Conservation (phyloP, 306 rosid species). For the Inga laurina region DNA sequence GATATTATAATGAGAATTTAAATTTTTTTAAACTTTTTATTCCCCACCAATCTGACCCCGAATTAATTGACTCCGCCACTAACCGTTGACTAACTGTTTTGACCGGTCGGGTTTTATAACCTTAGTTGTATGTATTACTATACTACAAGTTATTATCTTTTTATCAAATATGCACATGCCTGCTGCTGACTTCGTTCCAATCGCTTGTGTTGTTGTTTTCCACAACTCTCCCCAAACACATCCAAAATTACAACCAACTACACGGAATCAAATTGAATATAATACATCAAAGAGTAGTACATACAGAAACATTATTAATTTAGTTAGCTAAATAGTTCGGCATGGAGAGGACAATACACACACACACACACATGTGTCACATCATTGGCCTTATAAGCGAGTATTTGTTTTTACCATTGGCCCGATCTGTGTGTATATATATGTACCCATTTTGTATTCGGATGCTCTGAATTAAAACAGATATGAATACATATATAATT, state of each 20-base stretch:
- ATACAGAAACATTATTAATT: slow-evolving; percentile 8
- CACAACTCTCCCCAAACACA: slow-evolving; percentile 11
- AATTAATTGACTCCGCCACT: too few relatives aligned
- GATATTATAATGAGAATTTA: too few relatives aligned
- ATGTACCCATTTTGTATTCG: slow-evolving; percentile 14
- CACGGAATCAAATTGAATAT: slow-evolving; percentile 46
- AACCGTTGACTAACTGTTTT: too few relatives aligned
- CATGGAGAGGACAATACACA: background rate
- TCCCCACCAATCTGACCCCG: too few relatives aligned
- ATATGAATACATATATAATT: background rate
- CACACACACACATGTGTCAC: slow-evolving; percentile 26
- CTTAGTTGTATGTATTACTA: background rate
- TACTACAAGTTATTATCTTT: background rate
- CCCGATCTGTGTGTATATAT: background rate
- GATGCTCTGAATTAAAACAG: background rate
- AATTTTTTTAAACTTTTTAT: too few relatives aligned
- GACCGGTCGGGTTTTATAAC: too few relatives aligned
- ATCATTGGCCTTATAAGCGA: slow-evolving; percentile 49
- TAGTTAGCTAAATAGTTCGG: background rate
- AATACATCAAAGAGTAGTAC: slow-evolving; percentile 1
- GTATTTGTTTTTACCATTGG: slow-evolving; percentile 50
- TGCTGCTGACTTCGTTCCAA: background rate
- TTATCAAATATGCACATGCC: background rate
- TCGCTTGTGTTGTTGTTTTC: background rate
- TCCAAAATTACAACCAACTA: slow-evolving; percentile 47